phyloP scores from a whole-genome alignment of 768 basidiomycete species.

The Phanerodontia chrysosporium region DNA sequence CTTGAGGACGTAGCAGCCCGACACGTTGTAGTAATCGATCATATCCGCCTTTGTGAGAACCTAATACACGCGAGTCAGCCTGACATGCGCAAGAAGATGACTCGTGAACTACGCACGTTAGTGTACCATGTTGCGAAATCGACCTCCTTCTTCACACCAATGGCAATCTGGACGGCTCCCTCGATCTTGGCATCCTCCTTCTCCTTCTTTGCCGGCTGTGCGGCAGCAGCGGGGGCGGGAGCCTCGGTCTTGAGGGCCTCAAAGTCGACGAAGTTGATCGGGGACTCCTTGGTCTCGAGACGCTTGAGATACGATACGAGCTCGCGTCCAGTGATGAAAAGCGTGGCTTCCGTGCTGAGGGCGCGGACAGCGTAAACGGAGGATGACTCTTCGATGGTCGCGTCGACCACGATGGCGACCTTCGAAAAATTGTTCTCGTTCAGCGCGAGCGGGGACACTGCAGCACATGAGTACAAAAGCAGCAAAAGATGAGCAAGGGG shows the following conservation, averaged over 20 bases:
- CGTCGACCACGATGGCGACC: conserved; percentile 72
- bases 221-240: conserved; percentile 23
- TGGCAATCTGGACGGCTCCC: conserved; percentile 86
- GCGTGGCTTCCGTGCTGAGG: conserved; percentile 60
- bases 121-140: conserved; percentile 96
- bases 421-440: conserved; percentile 61
- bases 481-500: conserved; percentile 35
- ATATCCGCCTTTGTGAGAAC: conserved; percentile 98
- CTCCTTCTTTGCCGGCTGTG: conserved; percentile 42
- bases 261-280: conserved; percentile 75
- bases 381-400: conserved; percentile 67
- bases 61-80: conserved; percentile 35
- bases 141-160: conserved; percentile 92
- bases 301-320: conserved; percentile 66
- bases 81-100: conserved; percentile 2
- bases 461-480: background rate
- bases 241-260: conserved; percentile 49
- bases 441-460: conserved; percentile 82
- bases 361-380: conserved; percentile 74
- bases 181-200: conserved; percentile 81
- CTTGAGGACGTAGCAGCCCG: conserved; percentile 97
- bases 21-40: conserved; percentile 98
- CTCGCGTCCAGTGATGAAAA: conserved; percentile 78
- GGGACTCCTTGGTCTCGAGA: conserved; percentile 62
- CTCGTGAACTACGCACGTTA: conserved; percentile 49